Base-by-base conservation (phyloP, 169 alveolate genomes). In the Cryptosporidium viatorum region DNA sequence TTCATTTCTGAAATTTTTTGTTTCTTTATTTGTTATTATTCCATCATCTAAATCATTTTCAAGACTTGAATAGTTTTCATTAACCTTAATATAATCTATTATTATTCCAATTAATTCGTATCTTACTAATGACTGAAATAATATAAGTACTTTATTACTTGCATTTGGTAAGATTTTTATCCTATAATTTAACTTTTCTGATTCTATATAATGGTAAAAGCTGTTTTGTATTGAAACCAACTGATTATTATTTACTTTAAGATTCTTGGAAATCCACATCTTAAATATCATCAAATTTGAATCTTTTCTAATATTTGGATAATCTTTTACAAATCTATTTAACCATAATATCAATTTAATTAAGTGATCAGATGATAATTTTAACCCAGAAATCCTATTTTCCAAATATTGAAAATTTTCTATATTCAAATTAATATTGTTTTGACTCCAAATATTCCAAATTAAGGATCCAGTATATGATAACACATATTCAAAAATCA, bases 371-470 rank as follows among this genome's bases (percentile, higher is more conserved):
- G 35, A 16, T 9, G 18, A 26, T 55, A 8, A 21, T 55, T 3
- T 55, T 26, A 23, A 26, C 0, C 12, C 67, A 23, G 67, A 55
- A 55, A 10, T 3, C 3, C 67, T 29, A 55, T 26, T 55, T 55
- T 26, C 33, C n/a, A 31, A 70, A 29, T 70, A 23, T 21, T 12
- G 18, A 26, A 26, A 10, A 16, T 23, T 16, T 50, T 26, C 1
- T n/a, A 14, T 50, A 12, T 23, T 45, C 23, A 26, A 16, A n/a
- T 33, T 29, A 21, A 12, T 70, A 50, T 26, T 21, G 6, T 65
- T 50, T 70, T 35, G 33, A 50, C 23, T 70, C 84, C 84, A 70
- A 45, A 70, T 70, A 21, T 48, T 45, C 8, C 45, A n/a, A 23
- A 48, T 23, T 37, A 48, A 70, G 3, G 62, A 45, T 23, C 14